These are phyloP conservation scores for Erodium texanum DNA, from an alignment of 441 rosid genomes.

Conservation along the genomic window DNA sequence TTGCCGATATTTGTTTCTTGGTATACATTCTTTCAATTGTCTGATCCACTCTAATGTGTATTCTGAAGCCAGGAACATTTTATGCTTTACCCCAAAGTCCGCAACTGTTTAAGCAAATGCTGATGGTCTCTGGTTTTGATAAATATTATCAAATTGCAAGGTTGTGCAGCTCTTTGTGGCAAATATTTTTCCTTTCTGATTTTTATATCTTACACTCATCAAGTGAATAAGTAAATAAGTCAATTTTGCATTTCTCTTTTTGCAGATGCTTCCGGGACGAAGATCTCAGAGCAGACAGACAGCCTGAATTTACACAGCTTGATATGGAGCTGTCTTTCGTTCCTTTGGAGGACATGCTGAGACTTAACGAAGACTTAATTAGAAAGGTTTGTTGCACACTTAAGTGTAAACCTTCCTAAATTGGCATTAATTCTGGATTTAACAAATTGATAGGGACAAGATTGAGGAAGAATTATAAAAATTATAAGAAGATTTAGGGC, in stretches of 20 bases:
- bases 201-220: background rate
- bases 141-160: slow-evolving; percentile 96
- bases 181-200: background rate
- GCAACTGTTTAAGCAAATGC: slow-evolving; percentile 91
- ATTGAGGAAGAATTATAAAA: background rate
- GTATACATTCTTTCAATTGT: slow-evolving; percentile 17
- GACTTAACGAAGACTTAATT: slow-evolving; percentile 81
- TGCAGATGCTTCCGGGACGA: slow-evolving; percentile 95
- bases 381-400: slow-evolving; percentile 47
- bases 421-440: background rate
- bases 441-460: background rate
- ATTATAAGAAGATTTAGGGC: background rate
- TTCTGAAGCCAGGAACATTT: slow-evolving; percentile 94
- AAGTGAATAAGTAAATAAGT: background rate
- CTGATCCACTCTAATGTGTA: slow-evolving; percentile 37
- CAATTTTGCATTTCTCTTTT: background rate
- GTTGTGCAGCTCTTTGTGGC: slow-evolving; percentile 29
- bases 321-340: slow-evolving; percentile 94
- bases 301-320: slow-evolving; percentile 96
- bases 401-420: background rate
- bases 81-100: slow-evolving; percentile 98
- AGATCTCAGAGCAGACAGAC: slow-evolving; percentile 96
- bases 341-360: slow-evolving; percentile 80
- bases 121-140: slow-evolving; percentile 97
- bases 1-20: slow-evolving; percentile 8